Conservation (phyloP, 805 yeast species). For the Metschnikowia hibisci region DNA sequence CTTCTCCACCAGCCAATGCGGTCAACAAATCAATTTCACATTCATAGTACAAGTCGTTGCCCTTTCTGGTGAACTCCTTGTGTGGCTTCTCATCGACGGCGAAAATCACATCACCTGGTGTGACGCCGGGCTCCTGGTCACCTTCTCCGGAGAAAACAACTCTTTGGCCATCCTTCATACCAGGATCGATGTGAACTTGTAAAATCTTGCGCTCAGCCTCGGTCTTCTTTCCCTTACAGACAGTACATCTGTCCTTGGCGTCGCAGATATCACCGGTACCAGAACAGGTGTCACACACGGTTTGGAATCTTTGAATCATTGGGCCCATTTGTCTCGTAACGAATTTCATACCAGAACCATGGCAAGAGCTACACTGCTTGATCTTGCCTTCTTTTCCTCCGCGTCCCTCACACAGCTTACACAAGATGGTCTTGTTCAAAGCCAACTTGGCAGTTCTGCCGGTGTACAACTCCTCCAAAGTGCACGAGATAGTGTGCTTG, state of each 20-base stretch:
- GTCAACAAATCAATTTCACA: constrained; percentile 89
- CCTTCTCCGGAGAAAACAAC: constrained; percentile 93
- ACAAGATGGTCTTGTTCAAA: constrained; percentile 82
- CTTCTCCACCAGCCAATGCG: constrained; percentile 94
- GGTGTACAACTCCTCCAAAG: constrained; percentile 89
- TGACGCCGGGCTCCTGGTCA: constrained; percentile 91
- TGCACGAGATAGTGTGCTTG: constrained; percentile 78
- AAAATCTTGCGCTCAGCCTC: constrained; percentile 83
- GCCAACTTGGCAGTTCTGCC: constrained; percentile 95
- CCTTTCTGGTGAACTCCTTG: constrained; percentile 76
- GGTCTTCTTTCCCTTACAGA: constrained; percentile 87
- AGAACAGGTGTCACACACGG: constrained; percentile 85
- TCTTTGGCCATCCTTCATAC: constrained; percentile 93
- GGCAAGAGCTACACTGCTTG: constrained; percentile 80
- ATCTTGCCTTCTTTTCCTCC: constrained; percentile 95
- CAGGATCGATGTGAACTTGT: constrained; percentile 93
- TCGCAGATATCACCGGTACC: constrained; percentile 90
- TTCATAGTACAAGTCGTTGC: constrained; percentile 79
- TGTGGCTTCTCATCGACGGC: constrained; percentile 90
- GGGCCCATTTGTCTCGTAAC: constrained; percentile 99
- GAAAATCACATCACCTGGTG: constrained; percentile 96
- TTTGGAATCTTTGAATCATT: constrained; percentile 96
- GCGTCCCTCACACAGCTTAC: constrained; percentile 86
- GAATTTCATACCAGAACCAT: constrained; percentile 87
- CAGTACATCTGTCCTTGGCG: constrained; percentile 82